These are phyloP conservation scores for Meyerozyma smithsonii DNA, from an alignment of 1,139 yeast genomes.

Conservation along the genomic window DNA sequence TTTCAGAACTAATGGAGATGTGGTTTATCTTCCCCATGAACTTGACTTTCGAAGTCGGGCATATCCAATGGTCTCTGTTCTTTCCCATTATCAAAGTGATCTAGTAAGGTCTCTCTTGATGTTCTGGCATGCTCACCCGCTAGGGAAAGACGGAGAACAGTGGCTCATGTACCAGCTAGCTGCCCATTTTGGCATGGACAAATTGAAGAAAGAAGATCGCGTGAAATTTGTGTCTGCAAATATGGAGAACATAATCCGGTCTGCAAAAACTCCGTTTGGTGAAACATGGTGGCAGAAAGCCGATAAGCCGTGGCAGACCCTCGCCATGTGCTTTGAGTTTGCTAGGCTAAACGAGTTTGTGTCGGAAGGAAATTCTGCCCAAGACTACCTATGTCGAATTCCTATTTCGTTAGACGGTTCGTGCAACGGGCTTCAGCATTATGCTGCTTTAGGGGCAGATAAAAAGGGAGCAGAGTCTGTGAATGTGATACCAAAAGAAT, in stretches of 20 bases:
- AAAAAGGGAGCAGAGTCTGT: slow-evolving; percentile 35
- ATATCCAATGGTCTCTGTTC: slow-evolving; percentile 34
- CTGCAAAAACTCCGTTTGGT: slow-evolving; percentile 27
- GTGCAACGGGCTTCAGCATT: slow-evolving; percentile 46
- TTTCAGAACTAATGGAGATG: slow-evolving; percentile 29
- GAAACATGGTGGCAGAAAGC: slow-evolving; percentile 35
- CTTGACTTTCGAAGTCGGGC: slow-evolving; percentile 20
- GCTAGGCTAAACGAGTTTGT: slow-evolving; percentile 15
- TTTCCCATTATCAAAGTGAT: slow-evolving; percentile 38
- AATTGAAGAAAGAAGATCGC: slow-evolving; percentile 21
- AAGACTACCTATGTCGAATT: slow-evolving; percentile 26
- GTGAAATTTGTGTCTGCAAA: slow-evolving; percentile 23
- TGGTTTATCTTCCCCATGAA: slow-evolving; percentile 35
- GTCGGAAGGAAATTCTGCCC: slow-evolving; percentile 14
- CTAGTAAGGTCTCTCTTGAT: slow-evolving; percentile 28
- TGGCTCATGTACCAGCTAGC: slow-evolving; percentile 43
- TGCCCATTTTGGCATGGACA: slow-evolving; percentile 30
- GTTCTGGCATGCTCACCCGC: slow-evolving; percentile 36
- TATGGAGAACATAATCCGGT: slow-evolving; percentile 17
- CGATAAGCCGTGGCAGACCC: slow-evolving; percentile 40
- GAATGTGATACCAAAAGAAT: slow-evolving; percentile 24
- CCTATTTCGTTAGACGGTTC: slow-evolving; percentile 46
- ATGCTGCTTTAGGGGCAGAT: slow-evolving; percentile 41
- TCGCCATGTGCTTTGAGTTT: slow-evolving; percentile 35
- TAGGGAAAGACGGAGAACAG: slow-evolving; percentile 30